Percentiles rank a stretch among this genome's conserved stretches.
These are phyloP conservation scores for Mycena metata DNA, from an alignment of 768 basidiomycete species.

Conservation along the genomic window DNA sequence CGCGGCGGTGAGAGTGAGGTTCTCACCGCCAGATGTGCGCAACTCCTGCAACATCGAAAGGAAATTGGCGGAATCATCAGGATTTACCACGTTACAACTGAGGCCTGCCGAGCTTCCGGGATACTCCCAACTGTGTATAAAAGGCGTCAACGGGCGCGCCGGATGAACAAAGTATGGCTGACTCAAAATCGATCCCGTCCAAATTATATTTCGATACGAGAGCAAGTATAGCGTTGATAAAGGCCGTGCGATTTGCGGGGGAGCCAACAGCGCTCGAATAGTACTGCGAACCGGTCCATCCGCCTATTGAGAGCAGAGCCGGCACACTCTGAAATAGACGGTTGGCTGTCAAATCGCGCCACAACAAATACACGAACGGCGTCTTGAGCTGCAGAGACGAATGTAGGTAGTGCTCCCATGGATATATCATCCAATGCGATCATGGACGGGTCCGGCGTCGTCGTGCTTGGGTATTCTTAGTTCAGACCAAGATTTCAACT, in stretches of 20 bases:
- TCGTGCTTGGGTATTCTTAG: slow-evolving; percentile 44
- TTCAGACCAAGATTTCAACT: slow-evolving; percentile 10
- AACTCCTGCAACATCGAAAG: slow-evolving; percentile 82
- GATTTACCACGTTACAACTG: slow-evolving; percentile 74
- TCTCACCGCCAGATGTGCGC: slow-evolving; percentile 66
- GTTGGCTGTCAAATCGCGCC: slow-evolving; percentile 1
- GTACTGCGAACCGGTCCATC: slow-evolving; percentile 74
- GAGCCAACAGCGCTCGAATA: slow-evolving; percentile 73
- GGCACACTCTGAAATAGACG: slow-evolving; percentile 60
- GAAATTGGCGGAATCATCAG: slow-evolving; percentile 83
- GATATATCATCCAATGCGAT: slow-evolving; percentile 59
- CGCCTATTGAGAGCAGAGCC: slow-evolving; percentile 73
- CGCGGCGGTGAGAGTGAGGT: slow-evolving; percentile 81
- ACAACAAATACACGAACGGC: slow-evolving; percentile 48
- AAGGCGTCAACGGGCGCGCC: slow-evolving; percentile 4
- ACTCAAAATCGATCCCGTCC: slow-evolving; percentile 81
- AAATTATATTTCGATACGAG: slow-evolving; percentile 65
- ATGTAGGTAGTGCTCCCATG: slow-evolving; percentile 61
- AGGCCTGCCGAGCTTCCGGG: slow-evolving; percentile 73
- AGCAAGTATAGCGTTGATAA: slow-evolving; percentile 66
- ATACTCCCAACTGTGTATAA: slow-evolving; percentile 85
- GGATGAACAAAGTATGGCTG: slow-evolving; percentile 39
- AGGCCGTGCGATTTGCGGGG: slow-evolving; percentile 66
- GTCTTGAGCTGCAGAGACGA: slow-evolving; percentile 62
- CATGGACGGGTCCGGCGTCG: slow-evolving; percentile 53